These are phyloP conservation scores for Protomyces gravidus DNA, from an alignment of 1,139 yeast species.

Conservation along the genomic window DNA sequence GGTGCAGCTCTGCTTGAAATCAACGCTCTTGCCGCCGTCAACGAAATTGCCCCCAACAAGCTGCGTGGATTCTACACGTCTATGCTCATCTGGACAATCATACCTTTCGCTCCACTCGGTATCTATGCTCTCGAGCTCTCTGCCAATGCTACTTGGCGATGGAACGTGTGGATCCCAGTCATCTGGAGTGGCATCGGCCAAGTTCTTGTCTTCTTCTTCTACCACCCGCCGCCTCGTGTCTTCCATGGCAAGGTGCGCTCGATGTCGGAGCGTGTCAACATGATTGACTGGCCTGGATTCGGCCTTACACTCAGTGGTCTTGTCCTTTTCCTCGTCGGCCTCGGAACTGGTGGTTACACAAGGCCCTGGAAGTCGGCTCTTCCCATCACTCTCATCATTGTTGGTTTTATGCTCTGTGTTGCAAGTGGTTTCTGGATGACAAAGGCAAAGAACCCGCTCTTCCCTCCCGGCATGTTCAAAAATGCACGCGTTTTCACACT, in stretches of 20 bases:
- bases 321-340: conserved; percentile 19
- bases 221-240: conserved; percentile 20
- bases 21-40: conserved; percentile 27
- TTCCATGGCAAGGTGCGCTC: conserved; percentile 19
- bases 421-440: conserved; percentile 17
- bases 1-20: conserved; percentile 27
- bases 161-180: conserved; percentile 25
- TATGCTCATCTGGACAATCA: conserved; percentile 25
- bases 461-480: conserved; percentile 27
- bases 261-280: not conserved
- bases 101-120: conserved; percentile 26
- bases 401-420: conserved; percentile 15
- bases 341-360: conserved; percentile 24
- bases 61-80: conserved; percentile 26
- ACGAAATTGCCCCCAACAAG: conserved; percentile 26
- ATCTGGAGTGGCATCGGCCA: conserved; percentile 23
- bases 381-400: conserved; percentile 16
- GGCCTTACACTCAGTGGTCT: conserved; percentile 13
- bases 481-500: conserved; percentile 22
- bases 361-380: conserved; percentile 23
- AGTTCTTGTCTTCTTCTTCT: conserved; percentile 23
- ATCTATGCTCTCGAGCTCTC: conserved; percentile 19
- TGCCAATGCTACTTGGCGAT: conserved; percentile 19
- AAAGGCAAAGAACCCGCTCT: conserved; percentile 14
- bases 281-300: conserved; percentile 25